Conservation (phyloP, 768 basidiomycete genomes). For the Trametes villosa region DNA sequence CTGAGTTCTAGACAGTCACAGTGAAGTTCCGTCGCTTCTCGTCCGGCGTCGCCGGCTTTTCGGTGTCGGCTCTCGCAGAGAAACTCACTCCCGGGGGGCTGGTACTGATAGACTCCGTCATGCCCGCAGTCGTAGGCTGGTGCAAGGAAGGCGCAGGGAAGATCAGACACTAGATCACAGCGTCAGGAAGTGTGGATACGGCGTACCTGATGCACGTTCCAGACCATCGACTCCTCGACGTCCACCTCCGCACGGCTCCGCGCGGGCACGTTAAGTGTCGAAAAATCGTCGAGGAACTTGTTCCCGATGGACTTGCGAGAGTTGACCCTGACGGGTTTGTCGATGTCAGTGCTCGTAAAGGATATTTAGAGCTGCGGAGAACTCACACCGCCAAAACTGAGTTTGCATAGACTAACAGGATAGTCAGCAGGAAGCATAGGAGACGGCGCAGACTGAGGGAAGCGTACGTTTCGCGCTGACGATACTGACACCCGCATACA, state of each 20-base stretch:
- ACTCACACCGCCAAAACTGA: neutral
- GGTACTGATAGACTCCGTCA: neutral
- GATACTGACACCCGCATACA: constrained; percentile 3
- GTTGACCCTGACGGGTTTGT: neutral
- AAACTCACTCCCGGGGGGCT: neutral
- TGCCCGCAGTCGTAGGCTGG: neutral
- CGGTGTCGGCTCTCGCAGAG: neutral
- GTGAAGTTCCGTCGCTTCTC: neutral
- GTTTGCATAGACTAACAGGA: neutral
- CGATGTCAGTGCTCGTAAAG: no score
- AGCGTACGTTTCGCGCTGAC: constrained; percentile 1
- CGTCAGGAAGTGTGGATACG: neutral
- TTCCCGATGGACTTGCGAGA: neutral
- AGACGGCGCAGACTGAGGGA: neutral
- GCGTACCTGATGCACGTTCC: neutral
- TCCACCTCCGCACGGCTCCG: no score
- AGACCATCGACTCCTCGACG: neutral
- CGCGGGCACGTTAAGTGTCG: neutral
- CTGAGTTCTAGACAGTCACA: neutral
- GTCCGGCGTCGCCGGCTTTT: neutral
- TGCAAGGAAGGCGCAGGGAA: no score
- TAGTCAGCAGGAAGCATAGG: neutral
- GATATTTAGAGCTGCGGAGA: neutral
- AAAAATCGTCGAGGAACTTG: constrained; percentile 4
- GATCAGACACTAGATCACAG: neutral